Percentiles rank a stretch among this genome's conserved stretches.
phyloP scores from a whole-genome alignment of 2,329 filamentous ascomycete genomes.

The Beauveria asiatica region DNA sequence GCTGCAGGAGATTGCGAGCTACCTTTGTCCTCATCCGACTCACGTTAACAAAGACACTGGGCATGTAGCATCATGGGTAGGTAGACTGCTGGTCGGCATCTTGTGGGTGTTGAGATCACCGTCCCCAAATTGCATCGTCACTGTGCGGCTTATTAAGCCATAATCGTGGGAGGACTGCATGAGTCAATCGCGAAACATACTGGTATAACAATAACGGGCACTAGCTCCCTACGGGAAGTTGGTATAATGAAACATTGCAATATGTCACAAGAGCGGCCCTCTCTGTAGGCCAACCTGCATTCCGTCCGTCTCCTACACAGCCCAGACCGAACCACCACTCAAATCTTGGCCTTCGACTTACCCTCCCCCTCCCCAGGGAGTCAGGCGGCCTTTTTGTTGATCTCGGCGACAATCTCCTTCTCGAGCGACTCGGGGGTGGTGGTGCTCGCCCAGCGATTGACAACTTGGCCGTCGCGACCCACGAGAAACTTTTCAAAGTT shows the following conservation, averaged over 20 bases:
- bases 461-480: conserved; percentile 75
- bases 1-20: no score
- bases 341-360: background rate
- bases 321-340: background rate
- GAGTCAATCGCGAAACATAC: background rate
- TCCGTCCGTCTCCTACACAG: background rate
- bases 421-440: conserved; percentile 80
- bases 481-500: conserved; percentile 99
- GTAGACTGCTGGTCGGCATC: no score
- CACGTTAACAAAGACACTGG: no score
- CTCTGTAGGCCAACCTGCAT: background rate
- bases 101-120: no score
- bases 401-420: conserved; percentile 64
- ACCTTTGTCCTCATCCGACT: no score
- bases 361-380: background rate
- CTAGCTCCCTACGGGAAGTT: background rate
- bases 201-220: background rate
- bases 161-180: no score
- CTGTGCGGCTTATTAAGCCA: no score
- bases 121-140: no score
- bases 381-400: conserved; percentile 40
- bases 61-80: no score
- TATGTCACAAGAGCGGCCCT: background rate
- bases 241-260: background rate
- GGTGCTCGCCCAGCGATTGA: conserved; percentile 76